Conservation (phyloP, 345 rosid species). For the Punica granatum region DNA sequence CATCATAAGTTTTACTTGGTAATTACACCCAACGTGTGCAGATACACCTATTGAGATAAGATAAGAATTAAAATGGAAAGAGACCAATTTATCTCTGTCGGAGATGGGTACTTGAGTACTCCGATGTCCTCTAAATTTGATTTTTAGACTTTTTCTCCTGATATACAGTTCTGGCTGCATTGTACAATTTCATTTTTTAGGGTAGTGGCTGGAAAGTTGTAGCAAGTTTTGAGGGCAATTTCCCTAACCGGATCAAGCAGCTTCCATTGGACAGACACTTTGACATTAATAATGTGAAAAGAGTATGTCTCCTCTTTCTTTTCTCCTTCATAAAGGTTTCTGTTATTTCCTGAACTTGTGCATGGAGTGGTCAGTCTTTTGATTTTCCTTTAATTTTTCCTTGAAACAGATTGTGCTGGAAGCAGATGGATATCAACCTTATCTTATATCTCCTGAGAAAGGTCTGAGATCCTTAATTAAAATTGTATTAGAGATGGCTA, state of each 20-base stretch:
- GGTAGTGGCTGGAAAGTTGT: slow-evolving; percentile 99
- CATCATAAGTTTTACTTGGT: too few relatives aligned
- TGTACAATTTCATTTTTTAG: slow-evolving; percentile 33
- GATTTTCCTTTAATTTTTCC: slow-evolving; percentile 9
- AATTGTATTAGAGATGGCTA: slow-evolving; percentile 92
- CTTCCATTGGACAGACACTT: slow-evolving; percentile 96
- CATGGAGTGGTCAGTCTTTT: slow-evolving; percentile 1
- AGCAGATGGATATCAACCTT: slow-evolving; percentile 99
- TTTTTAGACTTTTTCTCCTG: neutral
- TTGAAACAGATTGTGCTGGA: slow-evolving; percentile 74
- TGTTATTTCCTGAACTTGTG: slow-evolving; percentile 1
- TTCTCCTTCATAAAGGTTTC: neutral
- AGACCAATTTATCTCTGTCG: neutral
- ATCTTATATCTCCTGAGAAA: slow-evolving; percentile 98
- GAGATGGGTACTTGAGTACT: neutral
- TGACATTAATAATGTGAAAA: slow-evolving; percentile 84
- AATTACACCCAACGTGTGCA: too few relatives aligned
- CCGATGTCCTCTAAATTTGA: neutral
- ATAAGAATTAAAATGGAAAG: neutral
- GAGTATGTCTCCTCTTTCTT: slow-evolving; percentile 42
- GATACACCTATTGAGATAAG: too few relatives aligned
- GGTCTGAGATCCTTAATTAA: slow-evolving; percentile 95
- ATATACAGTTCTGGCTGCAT: neutral
- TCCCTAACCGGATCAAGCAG: slow-evolving; percentile 90
- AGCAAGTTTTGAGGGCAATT: slow-evolving; percentile 94